phyloP scores from a whole-genome alignment of 352 stramenopile species.

The Aphanomyces cochlioides region DNA sequence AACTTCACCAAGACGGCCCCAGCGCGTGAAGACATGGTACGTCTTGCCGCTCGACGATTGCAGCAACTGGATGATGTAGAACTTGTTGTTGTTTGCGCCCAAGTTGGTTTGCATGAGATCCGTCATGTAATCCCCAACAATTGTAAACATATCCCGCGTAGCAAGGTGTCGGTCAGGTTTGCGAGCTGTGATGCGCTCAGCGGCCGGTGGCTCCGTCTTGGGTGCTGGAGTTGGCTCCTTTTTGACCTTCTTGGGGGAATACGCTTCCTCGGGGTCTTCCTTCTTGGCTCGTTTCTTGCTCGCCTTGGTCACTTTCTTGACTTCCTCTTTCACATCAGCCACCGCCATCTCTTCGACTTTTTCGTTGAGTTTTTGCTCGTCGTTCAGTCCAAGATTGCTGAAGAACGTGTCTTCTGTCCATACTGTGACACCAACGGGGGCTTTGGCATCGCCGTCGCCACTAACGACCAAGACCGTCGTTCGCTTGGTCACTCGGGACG shows the following conservation, averaged over 20 bases:
- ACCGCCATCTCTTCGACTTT: too few relatives aligned
- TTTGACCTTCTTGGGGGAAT: too few relatives aligned
- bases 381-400: too few relatives aligned
- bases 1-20: slow-evolving; percentile 13
- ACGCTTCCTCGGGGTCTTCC: too few relatives aligned
- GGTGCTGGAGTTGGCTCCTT: too few relatives aligned
- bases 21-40: slow-evolving; percentile 19
- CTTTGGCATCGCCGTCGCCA: slow-evolving; percentile 4
- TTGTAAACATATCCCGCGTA: background rate
- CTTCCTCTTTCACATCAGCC: too few relatives aligned
- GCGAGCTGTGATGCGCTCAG: background rate
- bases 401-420: slow-evolving; percentile 11
- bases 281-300: too few relatives aligned
- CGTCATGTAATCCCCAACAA: slow-evolving; percentile 6
- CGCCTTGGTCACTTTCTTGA: too few relatives aligned
- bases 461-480: background rate
- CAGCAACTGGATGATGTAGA: slow-evolving; percentile 24
- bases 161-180: slow-evolving; percentile 5
- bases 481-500: slow-evolving; percentile 5
- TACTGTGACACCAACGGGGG: background rate
- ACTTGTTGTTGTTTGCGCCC: slow-evolving; percentile 28
- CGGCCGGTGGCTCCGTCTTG: too few relatives aligned
- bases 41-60: background rate
- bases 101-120: slow-evolving; percentile 24
- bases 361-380: too few relatives aligned